Evolutionary conservation across 148 eudicot genomes (phyloP).

Genomic region (Spergularia bocconei): DNA sequence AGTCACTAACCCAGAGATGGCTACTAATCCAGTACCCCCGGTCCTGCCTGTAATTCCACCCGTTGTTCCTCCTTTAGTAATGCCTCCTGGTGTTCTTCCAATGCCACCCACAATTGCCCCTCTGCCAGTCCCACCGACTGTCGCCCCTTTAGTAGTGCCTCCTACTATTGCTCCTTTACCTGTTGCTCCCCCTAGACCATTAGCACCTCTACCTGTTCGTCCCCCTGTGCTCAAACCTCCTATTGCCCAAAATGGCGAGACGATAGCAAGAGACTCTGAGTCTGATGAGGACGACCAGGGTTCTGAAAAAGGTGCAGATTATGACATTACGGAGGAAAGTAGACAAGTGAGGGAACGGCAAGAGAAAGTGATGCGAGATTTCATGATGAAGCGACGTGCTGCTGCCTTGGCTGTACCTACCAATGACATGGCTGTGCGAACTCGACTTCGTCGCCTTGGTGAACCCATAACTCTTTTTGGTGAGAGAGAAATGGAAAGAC

Average conservation of each 20-base stretch:
- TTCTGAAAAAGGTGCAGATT: constrained; percentile 37
- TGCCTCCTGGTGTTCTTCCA: constrained; percentile 43
- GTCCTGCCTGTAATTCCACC: constrained; percentile 26
- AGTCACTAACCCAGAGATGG: constrained; percentile 12
- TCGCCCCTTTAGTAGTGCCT: constrained; percentile 43
- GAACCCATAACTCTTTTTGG: constrained; percentile 93
- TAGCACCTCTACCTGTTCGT: constrained; percentile 67
- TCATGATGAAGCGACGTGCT: constrained; percentile 80
- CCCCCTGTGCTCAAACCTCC: constrained; percentile 54
- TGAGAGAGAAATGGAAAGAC: constrained; percentile 94
- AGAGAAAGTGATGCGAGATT: constrained; percentile 73
- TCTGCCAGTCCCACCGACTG: constrained; percentile 44
- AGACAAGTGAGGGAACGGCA: constrained; percentile 60
- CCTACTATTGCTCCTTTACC: constrained; percentile 65
- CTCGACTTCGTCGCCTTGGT: constrained; percentile 71
- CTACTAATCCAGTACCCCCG: constrained; percentile 18
- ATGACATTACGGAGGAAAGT: constrained; percentile 89
- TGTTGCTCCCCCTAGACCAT: constrained; percentile 41
- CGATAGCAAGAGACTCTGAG: constrained; percentile 45
- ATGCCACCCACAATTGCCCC: constrained; percentile 33
- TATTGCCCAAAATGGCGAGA: constrained; percentile 55
- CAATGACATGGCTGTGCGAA: constrained; percentile 79
- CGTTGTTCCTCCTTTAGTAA: background rate
- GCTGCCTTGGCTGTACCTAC: constrained; percentile 95
- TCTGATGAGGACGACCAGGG: constrained; percentile 54